Conservation (phyloP, 352 stramenopile species). For the Globisporangium splendens region DNA sequence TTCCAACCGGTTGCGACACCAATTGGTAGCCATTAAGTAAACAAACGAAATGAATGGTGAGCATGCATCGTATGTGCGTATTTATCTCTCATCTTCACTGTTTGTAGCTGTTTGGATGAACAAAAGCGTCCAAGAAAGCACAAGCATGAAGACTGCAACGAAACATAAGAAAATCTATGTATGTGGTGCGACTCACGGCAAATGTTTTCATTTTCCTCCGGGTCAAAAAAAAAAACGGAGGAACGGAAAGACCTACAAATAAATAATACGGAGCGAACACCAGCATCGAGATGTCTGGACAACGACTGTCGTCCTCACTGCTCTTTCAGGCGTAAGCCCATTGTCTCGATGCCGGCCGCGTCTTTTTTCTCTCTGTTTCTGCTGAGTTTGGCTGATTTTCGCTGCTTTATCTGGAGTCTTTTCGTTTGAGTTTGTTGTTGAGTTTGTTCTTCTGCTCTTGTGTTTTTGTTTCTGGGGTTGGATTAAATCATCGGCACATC, state of each 20-base stretch:
- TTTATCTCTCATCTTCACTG: too few relatives aligned
- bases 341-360: too few relatives aligned
- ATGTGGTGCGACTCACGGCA: background rate
- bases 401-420: conserved; percentile 1
- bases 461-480: conserved; percentile 1
- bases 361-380: background rate
- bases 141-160: background rate
- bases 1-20: conserved; percentile 36
- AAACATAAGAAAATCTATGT: conserved; percentile 4
- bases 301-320: background rate
- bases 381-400: background rate
- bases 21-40: conserved; percentile 19
- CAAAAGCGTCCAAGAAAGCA: background rate
- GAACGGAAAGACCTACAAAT: conserved; percentile 6
- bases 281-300: background rate
- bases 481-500: conserved; percentile 4
- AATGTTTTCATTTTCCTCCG: conserved; percentile 7
- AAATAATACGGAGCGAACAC: conserved; percentile 4
- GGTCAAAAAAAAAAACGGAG: conserved; percentile 16
- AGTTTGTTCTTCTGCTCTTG: conserved; percentile 7
- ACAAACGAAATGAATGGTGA: background rate
- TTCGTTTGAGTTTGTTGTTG: conserved; percentile 1
- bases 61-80: too few relatives aligned
- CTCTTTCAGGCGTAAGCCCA: too few relatives aligned
- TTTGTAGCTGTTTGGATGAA: too few relatives aligned